phyloP scores from a whole-genome alignment of 192 early-diverging fungal species.

The Spizellomyces punctatus region DNA sequence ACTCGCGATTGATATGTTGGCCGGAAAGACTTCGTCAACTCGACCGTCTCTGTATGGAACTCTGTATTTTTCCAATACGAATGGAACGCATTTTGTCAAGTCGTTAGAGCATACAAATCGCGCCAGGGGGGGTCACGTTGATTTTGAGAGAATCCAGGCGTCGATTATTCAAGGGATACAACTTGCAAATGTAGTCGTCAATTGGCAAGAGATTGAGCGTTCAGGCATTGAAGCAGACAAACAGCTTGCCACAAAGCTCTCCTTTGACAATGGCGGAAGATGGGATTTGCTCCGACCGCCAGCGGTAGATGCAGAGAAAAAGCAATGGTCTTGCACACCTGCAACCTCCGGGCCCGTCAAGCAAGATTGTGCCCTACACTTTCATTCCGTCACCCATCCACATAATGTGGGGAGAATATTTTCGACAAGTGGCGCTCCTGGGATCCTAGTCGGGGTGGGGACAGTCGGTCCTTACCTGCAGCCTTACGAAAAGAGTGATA shows the following conservation, averaged over 20 bases:
- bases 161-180: slow-evolving; percentile 72
- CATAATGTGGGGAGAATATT: too few species aligned
- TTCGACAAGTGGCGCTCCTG: too few species aligned
- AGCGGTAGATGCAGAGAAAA: slow-evolving; percentile 54
- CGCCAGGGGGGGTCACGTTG: slow-evolving; percentile 73
- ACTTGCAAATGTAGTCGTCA: slow-evolving; percentile 82
- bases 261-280: slow-evolving; percentile 78
- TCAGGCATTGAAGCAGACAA: slow-evolving; percentile 46
- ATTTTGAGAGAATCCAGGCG: slow-evolving; percentile 87
- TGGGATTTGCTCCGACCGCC: slow-evolving; percentile 79
- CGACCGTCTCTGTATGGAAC: slow-evolving; percentile 55
- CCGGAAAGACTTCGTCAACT: too few species aligned
- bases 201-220: slow-evolving; percentile 67
- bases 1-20: too few species aligned
- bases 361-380: not conserved
- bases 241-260: slow-evolving; percentile 71
- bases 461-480: too few species aligned
- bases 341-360: slow-evolving; percentile 27
- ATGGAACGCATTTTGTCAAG: slow-evolving; percentile 83
- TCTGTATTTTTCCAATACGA: slow-evolving; percentile 83
- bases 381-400: too few species aligned
- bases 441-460: too few species aligned
- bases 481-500: too few species aligned
- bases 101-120: slow-evolving; percentile 83
- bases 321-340: slow-evolving; percentile 58